Percentiles rank a stretch among this genome's conserved stretches.
Conservation (phyloP, 345 rosid species). For the Ceriops zippeliana region DNA sequence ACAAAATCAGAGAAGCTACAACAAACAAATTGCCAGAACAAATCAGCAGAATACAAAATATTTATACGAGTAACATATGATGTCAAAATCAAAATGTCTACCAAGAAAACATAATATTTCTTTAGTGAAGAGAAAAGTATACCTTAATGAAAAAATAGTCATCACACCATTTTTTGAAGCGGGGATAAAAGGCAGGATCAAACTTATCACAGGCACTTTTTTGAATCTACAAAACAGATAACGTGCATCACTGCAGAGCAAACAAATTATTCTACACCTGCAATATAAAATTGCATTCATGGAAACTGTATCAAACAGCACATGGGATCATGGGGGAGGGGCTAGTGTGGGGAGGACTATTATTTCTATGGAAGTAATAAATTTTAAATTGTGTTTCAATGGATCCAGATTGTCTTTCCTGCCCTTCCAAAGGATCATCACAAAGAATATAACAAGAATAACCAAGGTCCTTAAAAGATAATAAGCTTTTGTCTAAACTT, state of each 20-base stretch:
- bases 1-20: not conserved
- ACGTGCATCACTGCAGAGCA: no score
- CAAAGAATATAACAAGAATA: not conserved
- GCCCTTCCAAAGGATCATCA: not conserved
- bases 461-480: no score
- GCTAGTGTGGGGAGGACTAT: not conserved
- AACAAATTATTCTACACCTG: not conserved
- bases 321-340: not conserved
- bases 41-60: not conserved
- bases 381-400: not conserved
- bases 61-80: not conserved
- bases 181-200: constrained; percentile 80
- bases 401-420: not conserved
- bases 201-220: constrained; percentile 83
- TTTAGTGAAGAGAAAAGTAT: not conserved
- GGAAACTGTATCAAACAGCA: not conserved
- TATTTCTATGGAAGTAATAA: not conserved
- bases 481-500: no score
- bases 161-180: constrained; percentile 97
- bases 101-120: not conserved
- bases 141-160: constrained; percentile 94
- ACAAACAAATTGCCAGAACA: not conserved
- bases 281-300: not conserved
- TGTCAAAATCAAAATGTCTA: not conserved
- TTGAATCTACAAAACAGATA: constrained; percentile 50